Evolutionary conservation across 768 basidiomycete species (phyloP).

Genomic region (Mycena floridula): DNA sequence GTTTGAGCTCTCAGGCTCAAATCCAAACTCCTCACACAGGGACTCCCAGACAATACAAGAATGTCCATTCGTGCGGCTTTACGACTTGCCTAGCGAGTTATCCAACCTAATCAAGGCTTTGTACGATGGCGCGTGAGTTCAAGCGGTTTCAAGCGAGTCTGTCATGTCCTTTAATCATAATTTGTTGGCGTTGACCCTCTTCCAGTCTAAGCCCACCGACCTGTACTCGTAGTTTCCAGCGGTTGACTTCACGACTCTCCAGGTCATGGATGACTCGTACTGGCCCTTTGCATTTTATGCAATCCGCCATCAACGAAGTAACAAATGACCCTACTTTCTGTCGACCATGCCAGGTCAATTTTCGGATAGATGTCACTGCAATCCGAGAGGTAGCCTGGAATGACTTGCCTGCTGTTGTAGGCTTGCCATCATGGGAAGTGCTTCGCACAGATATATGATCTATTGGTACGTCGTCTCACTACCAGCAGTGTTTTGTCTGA

Average conservation of each 20-base stretch:
- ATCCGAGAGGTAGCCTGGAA: constrained; percentile 40
- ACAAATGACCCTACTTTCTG: constrained; percentile 37
- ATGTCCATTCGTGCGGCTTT: constrained; percentile 47
- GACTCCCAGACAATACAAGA: too few relatives aligned
- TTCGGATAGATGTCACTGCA: constrained; percentile 30
- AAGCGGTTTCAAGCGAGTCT: too few relatives aligned
- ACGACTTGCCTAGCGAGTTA: constrained; percentile 44
- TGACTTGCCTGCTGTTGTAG: constrained; percentile 37
- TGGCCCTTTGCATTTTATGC: constrained; percentile 48
- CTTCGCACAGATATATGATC: constrained; percentile 25
- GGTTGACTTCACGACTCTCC: constrained; percentile 34
- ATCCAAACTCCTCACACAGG: constrained; percentile 31
- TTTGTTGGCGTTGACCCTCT: background rate
- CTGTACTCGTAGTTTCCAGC: constrained; percentile 37
- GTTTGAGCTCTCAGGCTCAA: constrained; percentile 43
- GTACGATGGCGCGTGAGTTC: constrained; percentile 51
- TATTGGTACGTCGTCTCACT: constrained; percentile 9
- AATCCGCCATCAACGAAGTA: constrained; percentile 35
- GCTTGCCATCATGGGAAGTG: constrained; percentile 43
- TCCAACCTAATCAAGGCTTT: constrained; percentile 45
- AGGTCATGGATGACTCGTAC: constrained; percentile 45
- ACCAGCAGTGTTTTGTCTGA: too few relatives aligned
- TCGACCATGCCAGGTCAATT: constrained; percentile 33
- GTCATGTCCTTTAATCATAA: too few relatives aligned
- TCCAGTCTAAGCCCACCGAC: constrained; percentile 4